A percentile compares a stretch with the other conserved stretches of the same genome.
Conservation (phyloP, 2,329 filamentous ascomycete genomes). For the Albifimbria verrucaria region DNA sequence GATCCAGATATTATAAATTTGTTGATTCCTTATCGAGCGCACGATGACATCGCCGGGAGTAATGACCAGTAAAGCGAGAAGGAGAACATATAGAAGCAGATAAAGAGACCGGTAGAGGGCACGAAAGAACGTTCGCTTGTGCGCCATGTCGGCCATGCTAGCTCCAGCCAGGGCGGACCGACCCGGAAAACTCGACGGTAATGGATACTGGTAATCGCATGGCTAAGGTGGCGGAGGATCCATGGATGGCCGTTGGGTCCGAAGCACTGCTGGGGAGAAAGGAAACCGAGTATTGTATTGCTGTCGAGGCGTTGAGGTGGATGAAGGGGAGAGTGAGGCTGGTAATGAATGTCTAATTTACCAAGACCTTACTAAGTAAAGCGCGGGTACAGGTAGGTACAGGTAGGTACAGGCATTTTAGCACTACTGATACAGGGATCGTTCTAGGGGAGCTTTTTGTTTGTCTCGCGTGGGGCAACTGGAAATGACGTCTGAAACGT, state of each 20-base stretch:
- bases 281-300: background rate
- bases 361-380: too few relatives aligned
- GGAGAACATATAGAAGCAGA: constrained; percentile 69
- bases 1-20: constrained; percentile 79
- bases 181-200: constrained; percentile 8
- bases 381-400: too few relatives aligned
- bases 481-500: constrained; percentile 21
- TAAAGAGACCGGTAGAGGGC: constrained; percentile 82
- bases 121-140: constrained; percentile 60
- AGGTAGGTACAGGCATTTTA: too few relatives aligned
- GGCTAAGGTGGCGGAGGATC: constrained; percentile 18
- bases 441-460: too few relatives aligned
- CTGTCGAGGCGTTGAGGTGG: background rate
- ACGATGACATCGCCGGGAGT: constrained; percentile 79
- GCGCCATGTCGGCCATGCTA: constrained; percentile 33
- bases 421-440: too few relatives aligned
- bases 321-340: background rate
- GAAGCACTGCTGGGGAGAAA: background rate
- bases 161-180: constrained; percentile 4
- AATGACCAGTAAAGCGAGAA: constrained; percentile 70
- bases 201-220: constrained; percentile 17
- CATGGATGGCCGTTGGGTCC: constrained; percentile 9
- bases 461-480: too few relatives aligned
- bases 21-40: constrained; percentile 64
- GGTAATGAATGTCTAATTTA: too few relatives aligned